Base-by-base conservation (phyloP, 495 filamentous ascomycete genomes). In the Penicillium flavigenum region DNA sequence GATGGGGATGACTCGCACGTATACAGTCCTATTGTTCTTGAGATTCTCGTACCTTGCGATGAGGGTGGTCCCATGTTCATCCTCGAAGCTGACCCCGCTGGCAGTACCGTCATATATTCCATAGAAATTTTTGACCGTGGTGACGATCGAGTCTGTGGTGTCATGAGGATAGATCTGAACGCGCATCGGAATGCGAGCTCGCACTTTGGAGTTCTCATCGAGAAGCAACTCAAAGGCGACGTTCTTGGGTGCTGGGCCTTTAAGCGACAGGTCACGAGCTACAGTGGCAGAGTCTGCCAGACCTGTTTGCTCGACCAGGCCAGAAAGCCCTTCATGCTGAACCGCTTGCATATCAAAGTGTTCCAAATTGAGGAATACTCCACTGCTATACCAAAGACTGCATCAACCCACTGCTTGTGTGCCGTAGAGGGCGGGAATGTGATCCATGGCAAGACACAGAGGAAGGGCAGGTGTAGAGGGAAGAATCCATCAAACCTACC, bases 41-140 rank as follows among this genome's bases (percentile, higher is more conserved):
- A 98, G 88, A 74, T 97, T 98, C 70, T 97, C 92, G 71, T 97
- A 96, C 57, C 89, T 85, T 47, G 94, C 90, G 69, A 98, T 97
- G 65, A 98, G 83, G 55, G 86, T 95, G 62, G 86, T 90, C 44
- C 89, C 90, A 60, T 89, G 72, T 42, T 87, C 82, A 74, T 97
- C 92, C 70, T 98, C 91, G 61, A 98, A 97, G 74, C 88, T 89
- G 67, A 98, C 83, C 56, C 90, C 88, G 68, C 83, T 83, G 60
- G 85, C 81, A 61, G 84, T 81, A 58, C 83, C 81, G 57, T 90
- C 85, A 64, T 95, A 94, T 62, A 98, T 83, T 39, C 92, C 94
- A 70, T 94, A 96, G 77, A 97, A 96, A 76, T 96, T 96, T 78
- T 95, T 97, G 54, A 97, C 92, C 5, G 94, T 97, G 4, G 90